These are phyloP conservation scores for Fusarium acutatum DNA, from an alignment of 2,329 filamentous ascomycete species.

Conservation along the genomic window DNA sequence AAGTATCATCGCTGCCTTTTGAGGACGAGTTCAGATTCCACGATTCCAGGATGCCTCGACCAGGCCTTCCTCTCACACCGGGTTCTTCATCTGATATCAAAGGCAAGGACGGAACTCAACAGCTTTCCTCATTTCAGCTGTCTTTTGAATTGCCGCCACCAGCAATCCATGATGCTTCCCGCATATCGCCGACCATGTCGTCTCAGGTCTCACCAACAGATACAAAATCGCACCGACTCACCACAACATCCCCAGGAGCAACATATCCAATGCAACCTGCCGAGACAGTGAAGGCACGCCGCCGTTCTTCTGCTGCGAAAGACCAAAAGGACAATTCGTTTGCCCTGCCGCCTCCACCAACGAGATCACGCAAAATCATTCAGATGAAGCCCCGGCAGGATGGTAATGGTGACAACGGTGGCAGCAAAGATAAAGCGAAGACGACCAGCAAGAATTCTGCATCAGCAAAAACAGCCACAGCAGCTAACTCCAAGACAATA, in stretches of 20 bases:
- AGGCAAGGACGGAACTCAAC: constrained; percentile 72
- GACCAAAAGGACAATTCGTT: constrained; percentile 70
- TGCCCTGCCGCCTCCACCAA: constrained; percentile 89
- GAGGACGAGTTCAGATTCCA: not conserved
- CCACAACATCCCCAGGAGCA: constrained; percentile 37
- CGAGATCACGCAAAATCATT: constrained; percentile 92
- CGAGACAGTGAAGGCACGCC: constrained; percentile 62
- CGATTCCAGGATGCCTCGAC: constrained; percentile 45
- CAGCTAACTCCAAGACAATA: constrained; percentile 33
- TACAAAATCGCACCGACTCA: constrained; percentile 45
- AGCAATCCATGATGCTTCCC: constrained; percentile 65
- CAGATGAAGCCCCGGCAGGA: constrained; percentile 85
- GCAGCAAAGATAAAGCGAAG: constrained; percentile 39
- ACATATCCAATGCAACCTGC: constrained; percentile 59
- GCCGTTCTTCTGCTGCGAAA: constrained; percentile 58
- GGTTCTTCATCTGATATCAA: constrained; percentile 82
- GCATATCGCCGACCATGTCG: constrained; percentile 52
- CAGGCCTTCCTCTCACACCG: constrained; percentile 72
- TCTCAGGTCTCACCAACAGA: constrained; percentile 40
- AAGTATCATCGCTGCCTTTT: not conserved
- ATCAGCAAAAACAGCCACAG: constrained; percentile 19
- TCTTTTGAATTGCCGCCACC: constrained; percentile 81
- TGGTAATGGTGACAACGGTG: constrained; percentile 39
- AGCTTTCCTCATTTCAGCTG: constrained; percentile 69
- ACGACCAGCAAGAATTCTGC: constrained; percentile 33